These are phyloP conservation scores for Fonsecaea monophora DNA, from an alignment of 2,329 filamentous ascomycete genomes.

Conservation along the genomic window DNA sequence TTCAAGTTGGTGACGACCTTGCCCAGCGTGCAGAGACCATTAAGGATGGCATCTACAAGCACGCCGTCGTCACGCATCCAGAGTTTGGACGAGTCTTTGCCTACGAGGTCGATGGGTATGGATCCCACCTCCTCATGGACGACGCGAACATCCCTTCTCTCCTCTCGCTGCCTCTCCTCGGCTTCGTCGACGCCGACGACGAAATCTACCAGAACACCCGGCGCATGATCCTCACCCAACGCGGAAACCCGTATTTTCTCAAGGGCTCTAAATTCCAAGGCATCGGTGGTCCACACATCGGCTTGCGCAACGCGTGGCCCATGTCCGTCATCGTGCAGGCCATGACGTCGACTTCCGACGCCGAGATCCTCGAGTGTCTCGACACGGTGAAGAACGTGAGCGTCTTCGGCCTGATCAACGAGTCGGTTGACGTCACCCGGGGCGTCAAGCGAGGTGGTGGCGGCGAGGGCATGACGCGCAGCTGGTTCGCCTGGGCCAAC, in stretches of 20 bases:
- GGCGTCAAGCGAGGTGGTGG: conserved; percentile 42
- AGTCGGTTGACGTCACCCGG: conserved; percentile 84
- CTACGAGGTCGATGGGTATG: conserved; percentile 70
- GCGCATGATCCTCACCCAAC: conserved; percentile 75
- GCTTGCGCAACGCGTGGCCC: conserved; percentile 90
- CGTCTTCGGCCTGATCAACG: conserved; percentile 81
- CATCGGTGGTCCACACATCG: conserved; percentile 83
- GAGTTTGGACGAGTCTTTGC: conserved; percentile 67
- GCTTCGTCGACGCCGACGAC: conserved; percentile 66
- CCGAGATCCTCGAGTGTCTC: conserved; percentile 77
- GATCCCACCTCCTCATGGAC: conserved; percentile 68
- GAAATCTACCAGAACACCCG: conserved; percentile 85
- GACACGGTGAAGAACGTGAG: conserved; percentile 76
- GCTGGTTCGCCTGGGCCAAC: conserved; percentile 98
- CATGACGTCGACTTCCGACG: conserved; percentile 77
- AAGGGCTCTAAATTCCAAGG: conserved; percentile 78
- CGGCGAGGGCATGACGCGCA: conserved; percentile 74
- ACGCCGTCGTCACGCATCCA: conserved; percentile 69
- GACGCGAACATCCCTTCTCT: conserved; percentile 70
- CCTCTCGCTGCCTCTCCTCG: conserved; percentile 61
- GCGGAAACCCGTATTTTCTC: conserved; percentile 88
- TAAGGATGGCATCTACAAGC: conserved; percentile 77
- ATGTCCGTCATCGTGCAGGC: conserved; percentile 94
- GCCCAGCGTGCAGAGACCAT: conserved; percentile 69
- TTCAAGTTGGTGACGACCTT: conserved; percentile 56